Base-by-base conservation (phyloP, 1,284 basidiomycete genomes). In the Cerrena zonata region DNA sequence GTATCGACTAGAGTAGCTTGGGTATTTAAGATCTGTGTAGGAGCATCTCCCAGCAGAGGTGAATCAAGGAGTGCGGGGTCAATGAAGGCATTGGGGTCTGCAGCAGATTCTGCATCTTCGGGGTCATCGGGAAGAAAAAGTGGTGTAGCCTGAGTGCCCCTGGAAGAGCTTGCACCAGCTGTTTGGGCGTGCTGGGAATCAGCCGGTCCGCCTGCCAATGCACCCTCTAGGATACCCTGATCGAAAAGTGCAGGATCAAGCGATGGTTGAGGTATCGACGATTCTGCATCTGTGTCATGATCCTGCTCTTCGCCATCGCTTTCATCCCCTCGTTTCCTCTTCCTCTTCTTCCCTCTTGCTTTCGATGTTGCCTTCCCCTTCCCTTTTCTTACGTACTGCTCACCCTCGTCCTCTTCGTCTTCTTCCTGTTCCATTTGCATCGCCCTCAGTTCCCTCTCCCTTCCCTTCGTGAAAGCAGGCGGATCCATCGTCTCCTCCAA, bases 401-500 rank as follows among this genome's bases (percentile, higher is more conserved):
- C 57, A 18, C 18, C 37, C 42, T 10, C 42, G 3, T 22, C 48
- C 42, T 38, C 23, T 51, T 54, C 52, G 45, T 56, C 50, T 52
- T 61, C 62, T 51, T 54, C 57, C 57, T 42, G 51, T 60, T 53
- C 62, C 48, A 64, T 61, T 60, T 56, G 64, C 66, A 44, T 5
- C 11, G 40, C 36, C 12, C 13, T 10, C 47, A 71, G 73, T 58
- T 79, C 80, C 58, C 76, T 80, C 63, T 86, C 82, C 60, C 77
- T 80, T 23, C 86, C 86, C 56, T 88, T 85, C 2, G 79, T 86
- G 64, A 86, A 93, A 30, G 91, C 88, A 0, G 94, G 94, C 1
- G 94, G 94, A 58, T 94, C 90, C 73, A 86, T 84, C 68, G 91
- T 88, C 52, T 94, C 91, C 59, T 94, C 90, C 53, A 95, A 69